Conservation (phyloP, 345 rosid genomes). For the Excoecaria agallocha region DNA sequence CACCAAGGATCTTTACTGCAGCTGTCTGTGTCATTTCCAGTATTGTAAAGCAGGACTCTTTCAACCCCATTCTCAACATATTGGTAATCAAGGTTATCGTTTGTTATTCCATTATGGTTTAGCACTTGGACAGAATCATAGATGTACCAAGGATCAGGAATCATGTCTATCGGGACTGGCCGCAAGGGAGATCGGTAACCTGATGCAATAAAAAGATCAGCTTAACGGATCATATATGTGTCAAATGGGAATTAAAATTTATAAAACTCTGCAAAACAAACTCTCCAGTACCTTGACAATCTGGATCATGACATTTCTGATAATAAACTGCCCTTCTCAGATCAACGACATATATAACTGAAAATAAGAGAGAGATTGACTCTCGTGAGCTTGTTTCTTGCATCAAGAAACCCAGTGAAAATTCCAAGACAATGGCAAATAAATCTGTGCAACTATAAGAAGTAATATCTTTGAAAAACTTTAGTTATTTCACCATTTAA, state of each 20-base stretch:
- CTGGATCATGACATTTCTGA: slow-evolving; percentile 97
- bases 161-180: slow-evolving; percentile 51
- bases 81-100: slow-evolving; percentile 19
- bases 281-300: slow-evolving; percentile 65
- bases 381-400: slow-evolving; percentile 25
- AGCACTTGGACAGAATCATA: slow-evolving; percentile 31
- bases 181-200: slow-evolving; percentile 86
- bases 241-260: background rate
- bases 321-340: slow-evolving; percentile 68
- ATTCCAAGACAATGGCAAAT: background rate
- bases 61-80: slow-evolving; percentile 15
- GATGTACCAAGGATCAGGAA: slow-evolving; percentile 39
- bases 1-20: slow-evolving; percentile 68
- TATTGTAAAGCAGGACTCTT: slow-evolving; percentile 23
- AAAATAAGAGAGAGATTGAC: slow-evolving; percentile 15
- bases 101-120: slow-evolving; percentile 28
- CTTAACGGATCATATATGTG: slow-evolving; percentile 11
- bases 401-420: background rate
- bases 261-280: slow-evolving; percentile 4
- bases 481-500: background rate
- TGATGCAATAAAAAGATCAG: slow-evolving; percentile 31
- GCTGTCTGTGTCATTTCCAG: slow-evolving; percentile 38
- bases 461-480: background rate
- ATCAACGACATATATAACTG: slow-evolving; percentile 90
- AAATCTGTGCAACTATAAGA: background rate